phyloP scores from a whole-genome alignment of 371 early-diverging fungal genomes.

The Syncephalastrum contaminatum region DNA sequence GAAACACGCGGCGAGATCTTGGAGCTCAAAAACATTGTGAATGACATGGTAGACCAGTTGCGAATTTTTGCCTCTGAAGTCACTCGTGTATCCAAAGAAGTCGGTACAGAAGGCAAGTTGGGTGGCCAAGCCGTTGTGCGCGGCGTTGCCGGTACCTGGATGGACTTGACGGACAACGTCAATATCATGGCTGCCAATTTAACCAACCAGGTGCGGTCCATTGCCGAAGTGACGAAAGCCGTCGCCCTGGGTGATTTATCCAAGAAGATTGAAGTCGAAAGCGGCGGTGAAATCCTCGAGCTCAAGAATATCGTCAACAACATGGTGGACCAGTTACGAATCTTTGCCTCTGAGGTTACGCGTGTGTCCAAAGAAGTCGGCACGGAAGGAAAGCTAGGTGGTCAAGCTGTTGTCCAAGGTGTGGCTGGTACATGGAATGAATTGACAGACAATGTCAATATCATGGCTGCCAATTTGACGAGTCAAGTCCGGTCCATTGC shows the following conservation, averaged over 20 bases:
- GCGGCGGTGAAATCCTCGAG: slow-evolving; percentile 20
- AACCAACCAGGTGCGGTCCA: slow-evolving; percentile 54
- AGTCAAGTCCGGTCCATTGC: slow-evolving; percentile 44
- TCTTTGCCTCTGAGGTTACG: slow-evolving; percentile 20
- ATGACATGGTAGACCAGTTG: slow-evolving; percentile 54
- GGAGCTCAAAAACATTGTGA: slow-evolving; percentile 43
- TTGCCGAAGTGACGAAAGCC: slow-evolving; percentile 23
- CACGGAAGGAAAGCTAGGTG: slow-evolving; percentile 23
- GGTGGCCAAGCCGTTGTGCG: slow-evolving; percentile 36
- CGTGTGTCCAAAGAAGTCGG: slow-evolving; percentile 21
- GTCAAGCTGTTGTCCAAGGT: slow-evolving; percentile 15
- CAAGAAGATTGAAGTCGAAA: slow-evolving; percentile 23
- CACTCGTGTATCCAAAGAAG: slow-evolving; percentile 61
- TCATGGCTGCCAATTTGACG: slow-evolving; percentile 31
- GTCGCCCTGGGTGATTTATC: slow-evolving; percentile 19
- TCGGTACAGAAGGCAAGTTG: slow-evolving; percentile 58
- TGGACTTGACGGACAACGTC: slow-evolving; percentile 39
- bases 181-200: slow-evolving; percentile 42
- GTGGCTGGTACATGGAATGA: slow-evolving; percentile 20
- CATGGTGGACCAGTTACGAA: slow-evolving; percentile 21
- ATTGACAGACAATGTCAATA: slow-evolving; percentile 21
- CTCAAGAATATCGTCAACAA: slow-evolving; percentile 21
- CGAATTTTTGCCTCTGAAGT: slow-evolving; percentile 60
- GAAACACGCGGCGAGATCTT: slow-evolving; percentile 39
- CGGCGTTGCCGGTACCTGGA: slow-evolving; percentile 43